A percentile compares a stretch with the other conserved stretches of the same genome.
phyloP scores from a whole-genome alignment of 768 basidiomycete genomes.

The Filobasidium floriforme region DNA sequence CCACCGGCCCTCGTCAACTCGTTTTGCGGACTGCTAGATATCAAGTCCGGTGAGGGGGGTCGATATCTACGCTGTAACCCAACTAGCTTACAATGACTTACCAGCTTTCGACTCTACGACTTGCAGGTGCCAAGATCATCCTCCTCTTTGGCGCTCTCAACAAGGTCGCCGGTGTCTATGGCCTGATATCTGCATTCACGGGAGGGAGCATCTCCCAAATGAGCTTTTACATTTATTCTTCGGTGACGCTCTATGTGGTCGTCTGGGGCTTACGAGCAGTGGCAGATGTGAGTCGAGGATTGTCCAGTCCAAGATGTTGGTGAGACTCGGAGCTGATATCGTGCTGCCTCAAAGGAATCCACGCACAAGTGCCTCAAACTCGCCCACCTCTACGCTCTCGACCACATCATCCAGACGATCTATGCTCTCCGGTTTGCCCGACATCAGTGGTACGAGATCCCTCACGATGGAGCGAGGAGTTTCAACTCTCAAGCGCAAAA shows the following conservation, averaged over 20 bases:
- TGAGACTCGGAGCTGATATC: neutral
- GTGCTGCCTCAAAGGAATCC: slow-evolving; percentile 60
- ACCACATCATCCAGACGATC: slow-evolving; percentile 78
- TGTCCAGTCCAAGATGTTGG: neutral
- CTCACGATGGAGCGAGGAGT: slow-evolving; percentile 77
- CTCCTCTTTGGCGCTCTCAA: slow-evolving; percentile 57
- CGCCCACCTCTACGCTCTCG: slow-evolving; percentile 83
- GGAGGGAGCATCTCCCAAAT: slow-evolving; percentile 83
- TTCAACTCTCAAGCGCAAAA: slow-evolving; percentile 82
- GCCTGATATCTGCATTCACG: slow-evolving; percentile 79
- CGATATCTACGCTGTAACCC: neutral
- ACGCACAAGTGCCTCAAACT: slow-evolving; percentile 75
- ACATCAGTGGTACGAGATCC: slow-evolving; percentile 76
- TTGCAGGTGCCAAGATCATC: slow-evolving; percentile 65
- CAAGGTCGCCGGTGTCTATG: slow-evolving; percentile 96
- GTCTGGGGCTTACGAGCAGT: slow-evolving; percentile 83
- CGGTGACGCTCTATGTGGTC: slow-evolving; percentile 67
- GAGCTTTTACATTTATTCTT: slow-evolving; percentile 87
- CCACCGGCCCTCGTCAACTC: slow-evolving; percentile 48
- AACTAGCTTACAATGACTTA: neutral
- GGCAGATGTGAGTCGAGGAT: slow-evolving; percentile 60
- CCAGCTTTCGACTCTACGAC: neutral
- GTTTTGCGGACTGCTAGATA: slow-evolving; percentile 77
- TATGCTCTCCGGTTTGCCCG: slow-evolving; percentile 91
- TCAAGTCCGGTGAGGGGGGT: slow-evolving; percentile 63